A percentile compares a stretch with the other conserved stretches of the same genome.
Evolutionary conservation across 1,284 basidiomycete genomes (phyloP).

Genomic region (Bjerkandera adusta): DNA sequence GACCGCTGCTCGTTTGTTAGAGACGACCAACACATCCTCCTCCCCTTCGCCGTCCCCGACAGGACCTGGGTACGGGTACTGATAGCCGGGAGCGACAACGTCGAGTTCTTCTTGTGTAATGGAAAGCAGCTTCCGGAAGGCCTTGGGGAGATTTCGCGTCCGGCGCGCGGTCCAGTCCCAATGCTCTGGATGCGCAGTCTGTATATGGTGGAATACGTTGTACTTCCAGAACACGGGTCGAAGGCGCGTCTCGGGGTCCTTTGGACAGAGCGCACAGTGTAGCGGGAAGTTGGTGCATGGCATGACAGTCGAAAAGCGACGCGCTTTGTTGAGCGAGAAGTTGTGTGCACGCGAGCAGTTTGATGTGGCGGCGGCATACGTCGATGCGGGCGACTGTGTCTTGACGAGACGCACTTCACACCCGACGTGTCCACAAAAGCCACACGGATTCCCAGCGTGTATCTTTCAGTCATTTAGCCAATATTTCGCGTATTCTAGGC

Average conservation of each 20-base stretch:
- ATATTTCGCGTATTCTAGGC: too few relatives aligned
- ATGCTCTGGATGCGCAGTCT: conserved; percentile 4
- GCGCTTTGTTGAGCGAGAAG: conserved; percentile 9
- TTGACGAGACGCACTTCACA: conserved; percentile 1
- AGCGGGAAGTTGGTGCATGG: conserved; percentile 5
- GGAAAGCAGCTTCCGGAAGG: conserved; percentile 2
- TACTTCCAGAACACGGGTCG: conserved; percentile 5
- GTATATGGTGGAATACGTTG: conserved; percentile 8
- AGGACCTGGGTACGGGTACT: conserved; percentile 1
- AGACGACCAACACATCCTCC: background rate
- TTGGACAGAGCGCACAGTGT: conserved; percentile 3
- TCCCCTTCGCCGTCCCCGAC: background rate
- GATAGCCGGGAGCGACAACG: background rate
- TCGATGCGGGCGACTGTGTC: conserved; percentile 2
- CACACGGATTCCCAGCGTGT: conserved; percentile 2
- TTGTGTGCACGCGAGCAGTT: conserved; percentile 4
- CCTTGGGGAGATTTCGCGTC: background rate
- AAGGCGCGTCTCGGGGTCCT: conserved; percentile 2
- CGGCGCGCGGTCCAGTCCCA: conserved; percentile 5
- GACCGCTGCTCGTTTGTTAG: conserved; percentile 6
- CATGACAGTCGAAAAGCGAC: conserved; percentile 4
- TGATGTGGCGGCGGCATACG: conserved; percentile 2
- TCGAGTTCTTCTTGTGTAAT: conserved; percentile 3
- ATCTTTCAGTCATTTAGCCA: too few relatives aligned
- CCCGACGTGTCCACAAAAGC: conserved; percentile 5